Evolutionary conservation across 768 basidiomycete genomes (phyloP).

Genomic region (Pholiota molesta): DNA sequence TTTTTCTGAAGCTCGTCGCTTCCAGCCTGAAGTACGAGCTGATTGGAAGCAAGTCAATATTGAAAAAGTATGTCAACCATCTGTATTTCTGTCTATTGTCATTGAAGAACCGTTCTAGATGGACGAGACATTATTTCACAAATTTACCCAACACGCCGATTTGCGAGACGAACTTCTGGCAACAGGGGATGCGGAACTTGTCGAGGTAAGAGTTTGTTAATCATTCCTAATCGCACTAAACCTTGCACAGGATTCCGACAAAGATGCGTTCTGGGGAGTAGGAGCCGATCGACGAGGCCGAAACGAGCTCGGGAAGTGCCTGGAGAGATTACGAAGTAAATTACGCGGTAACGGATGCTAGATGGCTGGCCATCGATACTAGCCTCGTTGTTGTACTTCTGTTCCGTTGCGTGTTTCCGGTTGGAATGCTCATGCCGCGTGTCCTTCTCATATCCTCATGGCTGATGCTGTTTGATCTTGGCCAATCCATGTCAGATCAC

Average conservation of each 20-base stretch:
- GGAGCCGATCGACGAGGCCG: slow-evolving; percentile 67
- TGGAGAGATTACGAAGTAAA: slow-evolving; percentile 61
- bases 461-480: slow-evolving; percentile 22
- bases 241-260: slow-evolving; percentile 61
- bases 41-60: slow-evolving; percentile 76
- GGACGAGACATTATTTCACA: slow-evolving; percentile 65
- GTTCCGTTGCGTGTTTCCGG: slow-evolving; percentile 16
- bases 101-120: slow-evolving; percentile 44
- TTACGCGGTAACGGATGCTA: slow-evolving; percentile 40
- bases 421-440: slow-evolving; percentile 6
- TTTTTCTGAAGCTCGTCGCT: slow-evolving; percentile 68
- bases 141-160: slow-evolving; percentile 71
- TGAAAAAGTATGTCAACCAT: slow-evolving; percentile 46
- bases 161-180: slow-evolving; percentile 60
- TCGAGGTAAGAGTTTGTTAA: slow-evolving; percentile 53
- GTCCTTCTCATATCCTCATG: slow-evolving; percentile 6
- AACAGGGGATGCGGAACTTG: slow-evolving; percentile 66
- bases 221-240: slow-evolving; percentile 9
- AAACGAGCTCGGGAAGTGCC: slow-evolving; percentile 75
- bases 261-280: slow-evolving; percentile 80
- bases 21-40: slow-evolving; percentile 59
- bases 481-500: slow-evolving; percentile 7
- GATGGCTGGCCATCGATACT: slow-evolving; percentile 24
- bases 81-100: neutral
- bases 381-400: slow-evolving; percentile 30